A percentile compares a stretch with the other conserved stretches of the same genome.
phyloP scores from a whole-genome alignment of 805 yeast genomes.

The Clavispora phyllophila region DNA sequence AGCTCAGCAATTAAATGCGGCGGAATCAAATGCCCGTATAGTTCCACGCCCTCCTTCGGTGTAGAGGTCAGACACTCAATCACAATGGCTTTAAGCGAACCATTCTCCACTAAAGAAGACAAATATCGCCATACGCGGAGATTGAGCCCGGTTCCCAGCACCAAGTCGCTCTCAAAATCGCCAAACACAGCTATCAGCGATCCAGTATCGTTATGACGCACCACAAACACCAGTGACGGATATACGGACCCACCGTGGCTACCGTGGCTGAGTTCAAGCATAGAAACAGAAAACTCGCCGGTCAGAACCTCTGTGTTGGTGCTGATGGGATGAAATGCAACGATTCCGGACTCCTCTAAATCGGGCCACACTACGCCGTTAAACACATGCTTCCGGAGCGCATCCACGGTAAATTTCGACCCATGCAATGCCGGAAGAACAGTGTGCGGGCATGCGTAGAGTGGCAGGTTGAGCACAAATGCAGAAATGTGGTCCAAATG shows the following conservation, averaged over 20 bases:
- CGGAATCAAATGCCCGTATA: constrained; percentile 84
- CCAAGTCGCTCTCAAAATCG: constrained; percentile 69
- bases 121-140: constrained; percentile 52
- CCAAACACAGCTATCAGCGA: constrained; percentile 64
- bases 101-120: constrained; percentile 39
- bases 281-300: constrained; percentile 19
- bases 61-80: constrained; percentile 69
- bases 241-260: constrained; percentile 17
- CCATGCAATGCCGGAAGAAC: constrained; percentile 36
- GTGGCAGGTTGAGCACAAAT: constrained; percentile 55
- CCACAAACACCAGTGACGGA: constrained; percentile 57
- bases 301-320: constrained; percentile 13
- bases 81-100: constrained; percentile 48
- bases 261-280: constrained; percentile 35
- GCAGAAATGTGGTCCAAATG: constrained; percentile 80
- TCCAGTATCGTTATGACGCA: constrained; percentile 31
- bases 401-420: constrained; percentile 44
- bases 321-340: constrained; percentile 17
- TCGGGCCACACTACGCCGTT: constrained; percentile 83
- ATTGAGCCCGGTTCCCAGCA: constrained; percentile 37
- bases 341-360: constrained; percentile 31
- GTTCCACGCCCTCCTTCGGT: constrained; percentile 33
- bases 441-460: not conserved
- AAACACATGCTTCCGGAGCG: constrained; percentile 54
- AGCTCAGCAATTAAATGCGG: constrained; percentile 56